Conservation (phyloP, 495 filamentous ascomycete genomes). For the Xanthoparmelia taractica region DNA sequence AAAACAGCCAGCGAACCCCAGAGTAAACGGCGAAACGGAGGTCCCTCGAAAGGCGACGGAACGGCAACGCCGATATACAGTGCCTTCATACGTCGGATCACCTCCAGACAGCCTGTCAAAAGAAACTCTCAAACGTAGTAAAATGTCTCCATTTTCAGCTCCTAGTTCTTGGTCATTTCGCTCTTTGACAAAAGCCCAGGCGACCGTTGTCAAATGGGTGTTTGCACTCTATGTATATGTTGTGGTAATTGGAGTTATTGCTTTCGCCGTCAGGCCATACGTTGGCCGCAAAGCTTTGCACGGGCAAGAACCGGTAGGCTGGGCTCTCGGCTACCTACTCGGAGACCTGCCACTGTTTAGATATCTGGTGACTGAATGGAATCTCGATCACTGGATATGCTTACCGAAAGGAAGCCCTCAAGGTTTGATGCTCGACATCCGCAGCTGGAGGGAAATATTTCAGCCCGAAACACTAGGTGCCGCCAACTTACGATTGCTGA, state of each 20-base stretch:
- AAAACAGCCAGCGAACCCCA: not conserved
- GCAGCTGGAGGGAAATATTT: not conserved
- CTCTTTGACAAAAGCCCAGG: conserved; percentile 71
- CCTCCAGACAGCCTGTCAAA: conserved; percentile 1
- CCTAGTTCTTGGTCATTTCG: conserved; percentile 43
- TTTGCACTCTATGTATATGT: conserved; percentile 75
- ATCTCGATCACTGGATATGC: conserved; percentile 67
- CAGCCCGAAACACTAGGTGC: conserved; percentile 54
- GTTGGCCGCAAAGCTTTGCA: conserved; percentile 58
- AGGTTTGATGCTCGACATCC: not conserved
- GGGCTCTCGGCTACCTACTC: conserved; percentile 84
- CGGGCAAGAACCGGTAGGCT: conserved; percentile 75
- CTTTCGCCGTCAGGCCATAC: conserved; percentile 64
- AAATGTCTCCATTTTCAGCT: conserved; percentile 1
- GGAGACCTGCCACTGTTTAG: conserved; percentile 66
- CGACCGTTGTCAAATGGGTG: conserved; percentile 65
- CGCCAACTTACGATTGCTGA: conserved; percentile 72
- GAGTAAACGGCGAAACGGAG: not conserved
- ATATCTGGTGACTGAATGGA: conserved; percentile 54
- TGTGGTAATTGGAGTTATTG: conserved; percentile 52
- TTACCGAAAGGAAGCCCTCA: conserved; percentile 43
- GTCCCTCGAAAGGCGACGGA: not conserved
- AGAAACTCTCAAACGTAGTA: not conserved
- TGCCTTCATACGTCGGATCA: conserved; percentile 18
- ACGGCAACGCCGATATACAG: conserved; percentile 25